A percentile compares a stretch with the other conserved stretches of the same genome.
Evolutionary conservation across 139 green algal species (phyloP).

Genomic region (Chlamydomonas schloesseri): DNA sequence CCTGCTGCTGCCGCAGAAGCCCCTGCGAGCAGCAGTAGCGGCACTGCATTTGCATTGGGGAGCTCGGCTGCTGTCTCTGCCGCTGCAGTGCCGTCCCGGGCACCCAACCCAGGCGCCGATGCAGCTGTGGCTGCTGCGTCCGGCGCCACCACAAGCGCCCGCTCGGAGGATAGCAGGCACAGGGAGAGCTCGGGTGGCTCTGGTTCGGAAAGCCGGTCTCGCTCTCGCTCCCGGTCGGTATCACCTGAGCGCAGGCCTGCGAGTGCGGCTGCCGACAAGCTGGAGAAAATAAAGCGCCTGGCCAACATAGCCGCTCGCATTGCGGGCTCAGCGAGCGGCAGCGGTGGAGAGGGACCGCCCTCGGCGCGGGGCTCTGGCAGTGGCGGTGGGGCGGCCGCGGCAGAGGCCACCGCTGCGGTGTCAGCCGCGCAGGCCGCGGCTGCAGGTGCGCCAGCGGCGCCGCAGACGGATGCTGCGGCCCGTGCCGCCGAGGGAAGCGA

Average conservation of each 20-base stretch:
- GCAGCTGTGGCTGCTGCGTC: too few species aligned
- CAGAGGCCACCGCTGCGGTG: too few species aligned
- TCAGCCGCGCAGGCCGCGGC: background rate
- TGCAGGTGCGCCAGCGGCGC: background rate
- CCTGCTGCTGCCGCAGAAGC: too few species aligned
- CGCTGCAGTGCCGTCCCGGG: too few species aligned
- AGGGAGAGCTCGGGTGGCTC: background rate
- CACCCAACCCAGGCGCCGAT: too few species aligned
- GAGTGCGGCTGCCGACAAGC: background rate
- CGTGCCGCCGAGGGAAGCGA: background rate
- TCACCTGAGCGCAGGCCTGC: background rate
- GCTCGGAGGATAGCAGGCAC: too few species aligned
- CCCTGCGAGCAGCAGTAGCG: too few species aligned
- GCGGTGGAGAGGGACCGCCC: background rate
- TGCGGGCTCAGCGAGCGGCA: background rate
- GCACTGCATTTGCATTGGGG: too few species aligned
- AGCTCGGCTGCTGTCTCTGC: too few species aligned
- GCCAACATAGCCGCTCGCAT: background rate
- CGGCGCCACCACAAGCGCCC: too few species aligned
- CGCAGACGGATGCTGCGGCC: background rate
- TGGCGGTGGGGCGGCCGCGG: background rate
- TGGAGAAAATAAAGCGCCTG: slow-evolving; percentile 1
- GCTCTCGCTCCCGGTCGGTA: background rate
- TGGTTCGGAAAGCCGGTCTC: background rate
- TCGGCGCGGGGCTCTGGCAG: background rate